Conservation (phyloP, 2,329 filamentous ascomycete genomes). For the Colletotrichum sp. region DNA sequence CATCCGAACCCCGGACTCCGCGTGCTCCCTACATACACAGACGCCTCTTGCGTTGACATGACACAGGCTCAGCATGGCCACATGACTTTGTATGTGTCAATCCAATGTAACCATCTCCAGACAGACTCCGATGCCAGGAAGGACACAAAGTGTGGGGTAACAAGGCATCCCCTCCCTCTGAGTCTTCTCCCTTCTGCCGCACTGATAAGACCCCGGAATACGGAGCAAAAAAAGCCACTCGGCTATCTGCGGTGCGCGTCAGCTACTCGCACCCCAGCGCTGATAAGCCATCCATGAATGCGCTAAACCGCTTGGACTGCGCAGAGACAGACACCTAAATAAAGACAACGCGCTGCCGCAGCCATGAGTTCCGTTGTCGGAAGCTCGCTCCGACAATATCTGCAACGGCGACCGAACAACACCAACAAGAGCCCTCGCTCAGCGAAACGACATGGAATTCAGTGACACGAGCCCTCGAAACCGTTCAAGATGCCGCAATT, state of each 20-base stretch:
- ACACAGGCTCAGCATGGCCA: neutral
- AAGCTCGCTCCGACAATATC: conserved; percentile 8
- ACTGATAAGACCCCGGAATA: neutral
- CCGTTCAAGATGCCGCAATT: conserved; percentile 13
- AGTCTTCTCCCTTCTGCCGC: neutral
- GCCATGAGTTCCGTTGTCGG: neutral
- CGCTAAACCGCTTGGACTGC: neutral
- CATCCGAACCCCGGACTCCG: neutral
- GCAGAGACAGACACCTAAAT: neutral
- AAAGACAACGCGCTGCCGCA: conserved; percentile 5
- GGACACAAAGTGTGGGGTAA: neutral
- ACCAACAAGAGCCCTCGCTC: neutral
- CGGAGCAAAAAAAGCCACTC: neutral
- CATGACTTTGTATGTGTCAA: neutral
- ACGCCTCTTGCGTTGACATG: neutral
- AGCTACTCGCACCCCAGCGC: neutral
- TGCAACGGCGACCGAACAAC: neutral
- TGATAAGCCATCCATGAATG: conserved; percentile 3
- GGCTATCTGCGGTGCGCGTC: neutral
- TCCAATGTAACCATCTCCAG: neutral
- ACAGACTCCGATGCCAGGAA: neutral
- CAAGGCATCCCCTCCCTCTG: neutral
- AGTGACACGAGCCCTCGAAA: neutral
- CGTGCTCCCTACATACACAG: neutral
- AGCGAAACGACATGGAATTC: neutral